These are phyloP conservation scores for Phytophthora lateralis DNA, from an alignment of 352 stramenopile species.

Conservation along the genomic window DNA sequence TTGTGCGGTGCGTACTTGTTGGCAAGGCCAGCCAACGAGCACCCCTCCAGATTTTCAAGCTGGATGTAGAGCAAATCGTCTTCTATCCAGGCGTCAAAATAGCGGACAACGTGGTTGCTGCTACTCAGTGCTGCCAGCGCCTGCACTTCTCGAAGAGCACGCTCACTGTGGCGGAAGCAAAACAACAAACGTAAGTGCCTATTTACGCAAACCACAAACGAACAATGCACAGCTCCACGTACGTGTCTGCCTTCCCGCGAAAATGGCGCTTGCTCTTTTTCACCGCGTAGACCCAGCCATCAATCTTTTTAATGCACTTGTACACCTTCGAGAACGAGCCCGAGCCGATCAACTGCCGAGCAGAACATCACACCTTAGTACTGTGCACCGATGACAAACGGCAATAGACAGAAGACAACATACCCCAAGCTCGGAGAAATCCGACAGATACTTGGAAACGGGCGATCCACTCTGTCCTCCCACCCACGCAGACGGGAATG, in stretches of 20 bases:
- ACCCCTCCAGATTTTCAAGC: slow-evolving; percentile 73
- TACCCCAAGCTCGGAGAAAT: slow-evolving; percentile 82
- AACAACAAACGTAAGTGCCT: not conserved
- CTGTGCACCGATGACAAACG: not conserved
- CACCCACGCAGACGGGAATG: slow-evolving; percentile 58
- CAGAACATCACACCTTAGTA: not conserved
- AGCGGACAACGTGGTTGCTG: slow-evolving; percentile 82
- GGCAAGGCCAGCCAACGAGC: slow-evolving; percentile 66
- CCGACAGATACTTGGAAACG: slow-evolving; percentile 79
- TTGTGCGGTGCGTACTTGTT: slow-evolving; percentile 68
- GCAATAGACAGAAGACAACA: slow-evolving; percentile 8
- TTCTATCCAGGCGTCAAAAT: slow-evolving; percentile 91
- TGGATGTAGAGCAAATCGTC: slow-evolving; percentile 90
- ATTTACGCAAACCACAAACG: not conserved
- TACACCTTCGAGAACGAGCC: slow-evolving; percentile 89
- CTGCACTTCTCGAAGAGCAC: slow-evolving; percentile 82
- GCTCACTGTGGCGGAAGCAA: slow-evolving; percentile 46
- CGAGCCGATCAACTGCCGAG: slow-evolving; percentile 68
- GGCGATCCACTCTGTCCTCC: slow-evolving; percentile 35
- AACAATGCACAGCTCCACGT: slow-evolving; percentile 23
- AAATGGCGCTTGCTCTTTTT: slow-evolving; percentile 90
- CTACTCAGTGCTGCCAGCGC: slow-evolving; percentile 77
- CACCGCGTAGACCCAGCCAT: slow-evolving; percentile 86
- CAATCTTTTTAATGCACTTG: slow-evolving; percentile 88
- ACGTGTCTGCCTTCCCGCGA: slow-evolving; percentile 83